Evolutionary conservation across 177 flowering plant genomes (phyloP), one percentile per base, ranked within the genome.

Genomic region (Vitis hybrid): DNA sequence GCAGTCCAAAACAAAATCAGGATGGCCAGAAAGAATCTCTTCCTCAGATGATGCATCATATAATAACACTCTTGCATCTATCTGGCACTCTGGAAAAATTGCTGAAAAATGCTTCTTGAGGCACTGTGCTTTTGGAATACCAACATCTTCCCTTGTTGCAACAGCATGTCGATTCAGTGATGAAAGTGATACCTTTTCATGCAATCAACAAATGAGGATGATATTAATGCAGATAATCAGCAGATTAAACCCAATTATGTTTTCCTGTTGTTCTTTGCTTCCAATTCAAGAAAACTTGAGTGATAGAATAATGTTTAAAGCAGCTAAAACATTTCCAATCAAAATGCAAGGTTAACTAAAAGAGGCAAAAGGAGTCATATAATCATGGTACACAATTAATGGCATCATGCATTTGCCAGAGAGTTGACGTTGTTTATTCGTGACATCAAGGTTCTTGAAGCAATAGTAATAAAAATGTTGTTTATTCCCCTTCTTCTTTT

Each of bases 1-100:
- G 87, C 99, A 95, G 78, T 95, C 99, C 70, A 93, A 79, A 66
- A 95, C 99, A 83, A 88, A 95, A 82, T 93, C 99, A 69, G 99
- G 99, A 63, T 81, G 71, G 66, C 98, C 99, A 6, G 91, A 85
- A 49, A 95, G 93, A 76, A 95, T 88, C 76, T 93, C 96, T 74
- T 93, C 98, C 77, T 91, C 99, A 19, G 94, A 77, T 45, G 96
- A 88, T 63, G 88, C 76, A 83, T 93, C 98, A 77, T 91, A 95
- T 58, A 95, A 70, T 53, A 85, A 73, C 63, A 95, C 98, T 79
- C 81, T 88, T 12, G 97, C 94, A 70, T 89, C 97, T 53, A 93
- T 74, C 31, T 84, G 85, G 80, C 96, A 86, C 80, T 95, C 99
- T 11, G 99, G 99, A 71, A 90, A 95, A 61, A 95, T 95, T 48